Conservation (phyloP, 495 filamentous ascomycete species). For the Neurospora sp. region DNA sequence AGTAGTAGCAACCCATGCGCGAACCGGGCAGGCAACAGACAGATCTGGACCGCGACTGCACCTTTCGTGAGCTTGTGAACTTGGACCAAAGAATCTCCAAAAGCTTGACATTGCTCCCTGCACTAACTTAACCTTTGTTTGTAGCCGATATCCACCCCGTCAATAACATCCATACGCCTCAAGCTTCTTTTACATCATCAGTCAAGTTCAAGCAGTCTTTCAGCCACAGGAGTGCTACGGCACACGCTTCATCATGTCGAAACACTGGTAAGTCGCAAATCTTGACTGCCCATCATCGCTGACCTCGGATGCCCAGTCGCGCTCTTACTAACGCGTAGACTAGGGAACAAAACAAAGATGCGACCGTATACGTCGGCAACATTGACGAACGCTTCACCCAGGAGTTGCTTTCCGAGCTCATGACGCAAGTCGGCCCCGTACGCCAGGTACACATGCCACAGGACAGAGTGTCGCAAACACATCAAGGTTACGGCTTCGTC, state of each 20-base stretch:
- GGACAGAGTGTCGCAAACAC: conserved; percentile 89
- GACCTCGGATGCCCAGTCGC: background rate
- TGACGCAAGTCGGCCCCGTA: conserved; percentile 93
- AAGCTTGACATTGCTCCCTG: background rate
- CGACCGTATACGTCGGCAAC: conserved; percentile 96
- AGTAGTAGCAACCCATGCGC: background rate
- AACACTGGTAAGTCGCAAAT: conserved; percentile 58
- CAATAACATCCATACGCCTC: background rate
- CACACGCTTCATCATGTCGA: conserved; percentile 15
- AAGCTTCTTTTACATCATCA: background rate
- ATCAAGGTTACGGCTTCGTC: conserved; percentile 98
- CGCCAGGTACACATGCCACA: conserved; percentile 97
- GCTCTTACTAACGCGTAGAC: background rate
- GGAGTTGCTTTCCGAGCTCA: conserved; percentile 89
- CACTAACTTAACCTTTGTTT: background rate
- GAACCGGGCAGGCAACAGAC: background rate
- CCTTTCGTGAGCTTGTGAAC: background rate
- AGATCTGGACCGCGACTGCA: background rate
- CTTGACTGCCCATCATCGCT: background rate
- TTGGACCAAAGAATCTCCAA: background rate
- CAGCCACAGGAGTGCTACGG: background rate
- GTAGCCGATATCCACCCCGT: background rate
- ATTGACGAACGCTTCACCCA: conserved; percentile 93
- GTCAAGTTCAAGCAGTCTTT: background rate
- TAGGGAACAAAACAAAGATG: conserved; percentile 99